Conservation (phyloP, 2,329 filamentous ascomycete species). For the Scedosporium aurantiacum region DNA sequence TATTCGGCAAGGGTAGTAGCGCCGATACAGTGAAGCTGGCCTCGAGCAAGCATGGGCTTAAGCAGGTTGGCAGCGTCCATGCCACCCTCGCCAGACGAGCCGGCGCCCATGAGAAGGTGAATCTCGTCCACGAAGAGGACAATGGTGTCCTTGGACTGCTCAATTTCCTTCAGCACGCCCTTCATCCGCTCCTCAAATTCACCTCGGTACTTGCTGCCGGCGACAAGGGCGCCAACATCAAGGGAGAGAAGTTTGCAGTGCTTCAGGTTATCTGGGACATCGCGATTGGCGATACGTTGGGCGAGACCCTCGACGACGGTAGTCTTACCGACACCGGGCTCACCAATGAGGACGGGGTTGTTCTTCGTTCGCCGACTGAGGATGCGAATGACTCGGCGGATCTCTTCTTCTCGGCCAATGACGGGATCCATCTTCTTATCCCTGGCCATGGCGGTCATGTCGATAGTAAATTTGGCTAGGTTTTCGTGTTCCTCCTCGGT, state of each 20-base stretch:
- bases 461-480: constrained; percentile 94
- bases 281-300: constrained; percentile 88
- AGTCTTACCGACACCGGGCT: constrained; percentile 96
- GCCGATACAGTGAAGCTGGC: constrained; percentile 94
- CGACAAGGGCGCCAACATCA: constrained; percentile 88
- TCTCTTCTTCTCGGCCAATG: constrained; percentile 93
- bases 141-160: constrained; percentile 90
- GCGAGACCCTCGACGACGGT: constrained; percentile 95
- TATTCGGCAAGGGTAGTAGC: constrained; percentile 93
- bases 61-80: constrained; percentile 98
- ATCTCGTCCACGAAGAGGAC: constrained; percentile 98
- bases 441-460: constrained; percentile 92
- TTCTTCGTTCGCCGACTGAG: constrained; percentile 93
- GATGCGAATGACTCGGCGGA: constrained; percentile 82
- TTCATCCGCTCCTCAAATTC: constrained; percentile 99
- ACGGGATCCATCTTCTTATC: constrained; percentile 98
- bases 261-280: constrained; percentile 91
- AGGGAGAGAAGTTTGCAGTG: constrained; percentile 89
- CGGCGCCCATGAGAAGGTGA: constrained; percentile 95
- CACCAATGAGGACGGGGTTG: constrained; percentile 95
- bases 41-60: constrained; percentile 95
- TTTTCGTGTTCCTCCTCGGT: constrained; percentile 89
- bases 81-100: constrained; percentile 85
- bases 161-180: constrained; percentile 93
- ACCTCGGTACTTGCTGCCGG: constrained; percentile 95